These are phyloP conservation scores for Boletus insuetus DNA, from an alignment of 768 basidiomycete species.

Conservation along the genomic window DNA sequence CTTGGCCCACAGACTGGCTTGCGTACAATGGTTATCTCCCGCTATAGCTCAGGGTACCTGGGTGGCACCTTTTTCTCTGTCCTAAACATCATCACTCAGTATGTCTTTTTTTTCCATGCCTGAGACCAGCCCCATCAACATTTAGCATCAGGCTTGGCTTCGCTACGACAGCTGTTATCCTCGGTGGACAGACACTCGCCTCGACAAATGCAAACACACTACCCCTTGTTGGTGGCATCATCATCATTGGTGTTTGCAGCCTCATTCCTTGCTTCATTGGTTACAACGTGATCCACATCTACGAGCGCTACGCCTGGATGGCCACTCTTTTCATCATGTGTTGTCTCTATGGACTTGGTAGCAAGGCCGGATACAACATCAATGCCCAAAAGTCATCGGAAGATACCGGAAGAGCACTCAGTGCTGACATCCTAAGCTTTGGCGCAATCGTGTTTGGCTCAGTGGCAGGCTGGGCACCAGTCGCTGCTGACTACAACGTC, in stretches of 20 bases:
- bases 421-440: constrained; percentile 49
- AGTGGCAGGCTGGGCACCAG: constrained; percentile 47
- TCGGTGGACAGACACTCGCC: constrained; percentile 51
- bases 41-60: constrained; percentile 48
- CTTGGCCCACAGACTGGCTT: constrained; percentile 53
- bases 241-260: constrained; percentile 42
- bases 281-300: constrained; percentile 45
- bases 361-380: constrained; percentile 44
- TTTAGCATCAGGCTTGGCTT: constrained; percentile 40
- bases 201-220: constrained; percentile 44
- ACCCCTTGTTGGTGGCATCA: constrained; percentile 46
- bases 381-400: constrained; percentile 41
- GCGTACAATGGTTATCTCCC: constrained; percentile 51
- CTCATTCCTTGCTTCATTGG: constrained; percentile 47
- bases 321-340: constrained; percentile 44
- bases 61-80: constrained; percentile 50
- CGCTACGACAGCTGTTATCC: constrained; percentile 46
- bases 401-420: constrained; percentile 42
- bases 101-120: not conserved
- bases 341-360: constrained; percentile 50
- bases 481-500: constrained; percentile 57
- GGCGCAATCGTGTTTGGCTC: constrained; percentile 52
- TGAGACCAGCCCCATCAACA: not conserved
- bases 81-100: constrained; percentile 53
- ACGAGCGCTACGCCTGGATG: constrained; percentile 58